phyloP scores from a whole-genome alignment of 768 basidiomycete genomes.

The Tephrocybe sp. region DNA sequence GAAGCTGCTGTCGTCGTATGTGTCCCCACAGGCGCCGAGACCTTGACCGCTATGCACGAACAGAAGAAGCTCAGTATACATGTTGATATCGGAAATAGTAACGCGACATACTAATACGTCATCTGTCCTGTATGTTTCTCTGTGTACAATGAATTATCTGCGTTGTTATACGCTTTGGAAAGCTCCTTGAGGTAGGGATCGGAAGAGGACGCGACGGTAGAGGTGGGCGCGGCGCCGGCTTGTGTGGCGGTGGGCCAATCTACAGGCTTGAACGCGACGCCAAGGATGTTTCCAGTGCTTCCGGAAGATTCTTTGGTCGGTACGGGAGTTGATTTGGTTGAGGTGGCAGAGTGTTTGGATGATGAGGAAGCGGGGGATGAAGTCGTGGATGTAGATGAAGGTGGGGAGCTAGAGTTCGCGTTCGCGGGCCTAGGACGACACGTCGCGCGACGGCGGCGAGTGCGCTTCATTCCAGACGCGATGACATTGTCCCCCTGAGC shows the following conservation, averaged over 20 bases:
- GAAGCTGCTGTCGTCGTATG: slow-evolving; percentile 27
- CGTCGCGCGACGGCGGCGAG: neutral
- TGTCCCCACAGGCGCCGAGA: slow-evolving; percentile 27
- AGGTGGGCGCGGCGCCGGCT: slow-evolving; percentile 18
- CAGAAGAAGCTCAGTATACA: neutral
- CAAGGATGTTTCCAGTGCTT: neutral
- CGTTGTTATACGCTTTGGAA: slow-evolving; percentile 26
- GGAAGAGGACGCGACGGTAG: slow-evolving; percentile 20
- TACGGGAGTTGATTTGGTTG: neutral
- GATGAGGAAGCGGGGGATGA: neutral
- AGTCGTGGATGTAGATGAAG: neutral
- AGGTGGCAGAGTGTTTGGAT: neutral
- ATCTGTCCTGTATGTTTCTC: slow-evolving; percentile 22
- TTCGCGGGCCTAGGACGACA: too few species aligned
- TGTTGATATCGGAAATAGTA: neutral
- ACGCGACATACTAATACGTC: slow-evolving; percentile 28
- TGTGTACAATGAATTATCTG: slow-evolving; percentile 20
- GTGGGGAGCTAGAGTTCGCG: neutral
- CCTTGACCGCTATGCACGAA: slow-evolving; percentile 21
- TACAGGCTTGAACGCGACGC: slow-evolving; percentile 18
- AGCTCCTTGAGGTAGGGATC: slow-evolving; percentile 27
- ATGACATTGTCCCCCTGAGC: neutral
- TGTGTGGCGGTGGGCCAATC: slow-evolving; percentile 26
- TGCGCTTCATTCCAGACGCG: neutral
- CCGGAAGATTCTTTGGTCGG: neutral